Percentiles rank a stretch among this genome's conserved stretches.
Conservation (phyloP, 768 basidiomycete genomes). For the Mycena filopes region DNA sequence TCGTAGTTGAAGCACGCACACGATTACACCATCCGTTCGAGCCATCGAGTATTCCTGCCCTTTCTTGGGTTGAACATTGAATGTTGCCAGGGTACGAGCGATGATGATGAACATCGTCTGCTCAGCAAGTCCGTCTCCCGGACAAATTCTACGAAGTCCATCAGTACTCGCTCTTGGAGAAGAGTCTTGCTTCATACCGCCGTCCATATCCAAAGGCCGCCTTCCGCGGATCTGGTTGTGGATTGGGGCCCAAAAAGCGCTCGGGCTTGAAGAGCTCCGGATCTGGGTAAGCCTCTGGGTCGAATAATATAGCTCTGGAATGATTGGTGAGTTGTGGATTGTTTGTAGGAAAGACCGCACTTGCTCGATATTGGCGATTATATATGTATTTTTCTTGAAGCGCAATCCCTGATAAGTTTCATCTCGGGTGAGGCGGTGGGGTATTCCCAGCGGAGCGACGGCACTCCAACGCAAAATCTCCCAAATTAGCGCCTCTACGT, state of each 20-base stretch:
- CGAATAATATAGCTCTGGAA: constrained; percentile 36
- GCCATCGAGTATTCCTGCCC: not conserved
- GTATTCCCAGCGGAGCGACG: constrained; percentile 35
- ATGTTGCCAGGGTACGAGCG: constrained; percentile 1
- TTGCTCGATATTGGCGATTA: constrained; percentile 24
- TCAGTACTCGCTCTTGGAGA: too few relatives aligned
- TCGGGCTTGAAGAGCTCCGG: constrained; percentile 49
- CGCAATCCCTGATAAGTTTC: constrained; percentile 24
- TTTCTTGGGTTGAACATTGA: constrained; percentile 1
- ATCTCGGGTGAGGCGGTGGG: constrained; percentile 18
- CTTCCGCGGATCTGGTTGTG: constrained; percentile 21
- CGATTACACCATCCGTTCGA: constrained; percentile 2
- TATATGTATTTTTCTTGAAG: constrained; percentile 13
- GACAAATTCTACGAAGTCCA: not conserved
- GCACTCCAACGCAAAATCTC: constrained; percentile 43
- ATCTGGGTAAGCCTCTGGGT: constrained; percentile 13
- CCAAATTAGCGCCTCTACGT: constrained; percentile 47
- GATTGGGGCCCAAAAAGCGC: constrained; percentile 45
- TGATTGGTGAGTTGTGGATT: too few relatives aligned
- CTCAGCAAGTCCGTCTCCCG: constrained; percentile 4
- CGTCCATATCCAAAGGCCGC: constrained; percentile 44
- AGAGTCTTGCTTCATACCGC: constrained; percentile 5
- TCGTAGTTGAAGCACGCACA: not conserved
- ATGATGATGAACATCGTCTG: constrained; percentile 1
- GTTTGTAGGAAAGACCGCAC: too few relatives aligned